Conservation (phyloP, 1,284 basidiomycete species). For the Acaromyces ingoldii region DNA sequence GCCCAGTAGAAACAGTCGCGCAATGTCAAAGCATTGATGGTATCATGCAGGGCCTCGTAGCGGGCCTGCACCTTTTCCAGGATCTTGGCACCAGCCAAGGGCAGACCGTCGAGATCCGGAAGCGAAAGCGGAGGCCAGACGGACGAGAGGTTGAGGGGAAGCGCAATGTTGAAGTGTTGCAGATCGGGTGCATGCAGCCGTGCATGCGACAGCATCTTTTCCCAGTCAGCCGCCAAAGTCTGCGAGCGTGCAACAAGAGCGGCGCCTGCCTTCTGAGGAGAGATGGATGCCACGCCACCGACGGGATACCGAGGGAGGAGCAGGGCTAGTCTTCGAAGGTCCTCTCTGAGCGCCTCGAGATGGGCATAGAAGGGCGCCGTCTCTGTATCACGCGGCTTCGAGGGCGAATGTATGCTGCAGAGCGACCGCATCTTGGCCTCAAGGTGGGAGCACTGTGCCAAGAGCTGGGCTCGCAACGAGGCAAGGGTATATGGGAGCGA, state of each 20-base stretch:
- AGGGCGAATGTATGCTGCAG: slow-evolving; percentile 12
- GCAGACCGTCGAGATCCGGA: background rate
- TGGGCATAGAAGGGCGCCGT: slow-evolving; percentile 30
- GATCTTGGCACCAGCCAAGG: slow-evolving; percentile 10
- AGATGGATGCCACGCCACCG: no score
- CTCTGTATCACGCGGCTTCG: background rate
- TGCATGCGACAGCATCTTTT: no score
- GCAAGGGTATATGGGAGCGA: slow-evolving; percentile 34
- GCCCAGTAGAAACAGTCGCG: slow-evolving; percentile 17
- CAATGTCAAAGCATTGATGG: slow-evolving; percentile 29
- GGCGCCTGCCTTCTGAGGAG: no score
- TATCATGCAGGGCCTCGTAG: slow-evolving; percentile 32
- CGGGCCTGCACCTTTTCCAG: slow-evolving; percentile 27
- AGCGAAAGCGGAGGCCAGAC: no score
- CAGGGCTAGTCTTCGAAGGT: slow-evolving; percentile 19
- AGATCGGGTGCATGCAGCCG: background rate
- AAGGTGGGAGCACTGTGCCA: slow-evolving; percentile 29
- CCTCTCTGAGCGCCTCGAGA: slow-evolving; percentile 32
- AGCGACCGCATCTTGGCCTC: slow-evolving; percentile 23
- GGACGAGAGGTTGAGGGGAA: no score
- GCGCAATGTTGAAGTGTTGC: no score
- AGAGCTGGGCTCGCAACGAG: slow-evolving; percentile 26
- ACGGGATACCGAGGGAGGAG: slow-evolving; percentile 18
- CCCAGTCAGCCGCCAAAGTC: no score
- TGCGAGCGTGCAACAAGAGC: slow-evolving; percentile 29